phyloP scores from a whole-genome alignment of 352 stramenopile genomes.

The Plasmopara halstedii region DNA sequence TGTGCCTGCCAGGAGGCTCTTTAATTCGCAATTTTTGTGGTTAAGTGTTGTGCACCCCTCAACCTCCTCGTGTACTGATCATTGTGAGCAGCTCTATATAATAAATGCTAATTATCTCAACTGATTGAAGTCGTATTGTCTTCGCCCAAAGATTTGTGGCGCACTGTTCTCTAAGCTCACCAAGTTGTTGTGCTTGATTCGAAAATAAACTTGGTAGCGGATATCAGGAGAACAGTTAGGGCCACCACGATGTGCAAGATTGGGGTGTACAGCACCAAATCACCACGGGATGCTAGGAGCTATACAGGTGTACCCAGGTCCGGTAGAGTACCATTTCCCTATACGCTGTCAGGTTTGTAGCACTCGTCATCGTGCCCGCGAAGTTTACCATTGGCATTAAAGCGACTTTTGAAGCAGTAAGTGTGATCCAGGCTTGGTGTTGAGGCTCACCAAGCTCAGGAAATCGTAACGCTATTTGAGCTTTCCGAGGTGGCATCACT shows the following conservation, averaged over 20 bases:
- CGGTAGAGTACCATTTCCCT: conserved; percentile 61
- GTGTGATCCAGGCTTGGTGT: conserved; percentile 54
- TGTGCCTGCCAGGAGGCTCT: background rate
- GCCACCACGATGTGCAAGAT: conserved; percentile 61
- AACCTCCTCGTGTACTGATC: conserved; percentile 15
- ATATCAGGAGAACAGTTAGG: conserved; percentile 80
- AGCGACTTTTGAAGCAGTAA: conserved; percentile 34
- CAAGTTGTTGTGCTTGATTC: conserved; percentile 64
- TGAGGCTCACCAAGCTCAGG: conserved; percentile 54
- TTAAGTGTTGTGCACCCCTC: conserved; percentile 10
- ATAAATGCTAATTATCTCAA: conserved; percentile 20
- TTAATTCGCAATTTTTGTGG: conserved; percentile 3
- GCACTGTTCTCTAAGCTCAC: conserved; percentile 22
- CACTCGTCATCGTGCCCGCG: conserved; percentile 47
- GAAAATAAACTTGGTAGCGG: conserved; percentile 79
- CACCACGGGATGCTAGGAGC: conserved; percentile 42
- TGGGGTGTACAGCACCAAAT: conserved; percentile 72
- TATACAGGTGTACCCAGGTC: conserved; percentile 56
- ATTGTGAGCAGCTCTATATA: conserved; percentile 19
- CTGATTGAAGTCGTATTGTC: conserved; percentile 24
- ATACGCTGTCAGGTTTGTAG: conserved; percentile 63
- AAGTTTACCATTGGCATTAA: conserved; percentile 48
- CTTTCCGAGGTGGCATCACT: conserved; percentile 40
- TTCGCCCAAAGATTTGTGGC: conserved; percentile 38
- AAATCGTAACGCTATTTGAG: conserved; percentile 68